These are phyloP conservation scores for Suhomyces bokatorum DNA, from an alignment of 1,139 yeast genomes.

Conservation along the genomic window DNA sequence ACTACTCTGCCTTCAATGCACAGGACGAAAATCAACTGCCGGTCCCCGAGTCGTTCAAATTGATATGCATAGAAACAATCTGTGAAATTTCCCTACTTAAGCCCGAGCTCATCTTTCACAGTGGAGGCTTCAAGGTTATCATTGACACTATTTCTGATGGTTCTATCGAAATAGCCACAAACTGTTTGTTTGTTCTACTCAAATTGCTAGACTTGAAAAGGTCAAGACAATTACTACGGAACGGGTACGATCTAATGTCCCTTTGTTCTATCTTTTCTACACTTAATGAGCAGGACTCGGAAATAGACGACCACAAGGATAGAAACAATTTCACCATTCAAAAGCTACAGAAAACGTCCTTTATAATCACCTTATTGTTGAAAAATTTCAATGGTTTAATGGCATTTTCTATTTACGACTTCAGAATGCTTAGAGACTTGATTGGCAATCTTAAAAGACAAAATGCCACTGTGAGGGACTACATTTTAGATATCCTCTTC, in stretches of 20 bases:
- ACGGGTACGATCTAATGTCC: slow-evolving; percentile 64
- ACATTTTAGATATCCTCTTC: slow-evolving; percentile 67
- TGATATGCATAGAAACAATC: slow-evolving; percentile 63
- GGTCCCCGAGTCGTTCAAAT: slow-evolving; percentile 36
- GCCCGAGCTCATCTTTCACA: slow-evolving; percentile 60
- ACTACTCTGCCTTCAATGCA: background rate
- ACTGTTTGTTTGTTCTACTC: slow-evolving; percentile 57
- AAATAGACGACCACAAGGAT: slow-evolving; percentile 4
- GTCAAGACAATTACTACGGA: slow-evolving; percentile 56
- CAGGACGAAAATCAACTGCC: slow-evolving; percentile 3
- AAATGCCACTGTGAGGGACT: slow-evolving; percentile 55
- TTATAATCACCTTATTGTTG: slow-evolving; percentile 58
- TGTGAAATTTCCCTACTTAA: slow-evolving; percentile 65
- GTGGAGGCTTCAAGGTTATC: slow-evolving; percentile 66
- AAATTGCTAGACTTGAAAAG: slow-evolving; percentile 61
- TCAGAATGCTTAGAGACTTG: slow-evolving; percentile 57
- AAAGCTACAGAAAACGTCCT: slow-evolving; percentile 61
- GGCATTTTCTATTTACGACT: slow-evolving; percentile 60
- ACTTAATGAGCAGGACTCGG: slow-evolving; percentile 28
- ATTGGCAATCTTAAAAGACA: slow-evolving; percentile 65
- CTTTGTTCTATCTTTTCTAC: slow-evolving; percentile 58
- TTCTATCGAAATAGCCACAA: slow-evolving; percentile 55
- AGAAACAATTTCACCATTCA: slow-evolving; percentile 18
- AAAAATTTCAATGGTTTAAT: slow-evolving; percentile 80
- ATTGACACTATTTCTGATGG: slow-evolving; percentile 64